Evolutionary conservation across 2,329 filamentous ascomycete genomes (phyloP), one percentile per base, ranked within the genome.

Genomic region (Colletotrichum siamense): DNA sequence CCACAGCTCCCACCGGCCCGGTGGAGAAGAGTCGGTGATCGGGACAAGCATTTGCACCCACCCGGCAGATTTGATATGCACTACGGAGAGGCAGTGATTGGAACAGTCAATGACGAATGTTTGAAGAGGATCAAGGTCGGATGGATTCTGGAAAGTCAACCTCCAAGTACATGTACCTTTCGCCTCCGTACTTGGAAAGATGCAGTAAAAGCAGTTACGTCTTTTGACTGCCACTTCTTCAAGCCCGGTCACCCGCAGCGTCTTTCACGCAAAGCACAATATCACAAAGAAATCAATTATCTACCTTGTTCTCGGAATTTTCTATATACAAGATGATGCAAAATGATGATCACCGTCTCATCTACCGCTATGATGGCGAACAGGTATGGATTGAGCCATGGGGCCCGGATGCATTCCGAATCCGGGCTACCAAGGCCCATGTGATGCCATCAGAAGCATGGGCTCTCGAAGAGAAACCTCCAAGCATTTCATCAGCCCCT

Each of bases 321-420:
- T 13, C n/a, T 12, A 22, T 49, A 7, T 22, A 2, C 10, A 8
- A 22, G n/a, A 52, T 52, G 44, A 52, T 52, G 10, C 44, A 52
- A 52, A n/a, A 52, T 12, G 44, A 52, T 6, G 44, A 52, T 52
- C 44, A 52, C 44, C n/a, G n/a, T 52, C 44, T 52, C 44, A 13
- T 52, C 44, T 83, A 78, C 73, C 70, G 69, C 4, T 86, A 80
- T 70, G 88, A 90, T 79, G 85, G 84, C 15, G 88, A 90, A 75
- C 81, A 83, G 15, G 81, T 90, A 28, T 7, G 55, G 26, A 59
- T 59, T 18, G 55, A 59, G 55, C 55, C 55, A 24, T 90, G 88
- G 88, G 87, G 87, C 13, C 61, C 79, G 4, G 85, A 89, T 75
- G 85, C 88, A 1, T 78, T 90, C 2, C 86, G 88, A 32, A 79